Conservation (phyloP, 2,329 filamentous ascomycete species). For the Fusarium tupiense region DNA sequence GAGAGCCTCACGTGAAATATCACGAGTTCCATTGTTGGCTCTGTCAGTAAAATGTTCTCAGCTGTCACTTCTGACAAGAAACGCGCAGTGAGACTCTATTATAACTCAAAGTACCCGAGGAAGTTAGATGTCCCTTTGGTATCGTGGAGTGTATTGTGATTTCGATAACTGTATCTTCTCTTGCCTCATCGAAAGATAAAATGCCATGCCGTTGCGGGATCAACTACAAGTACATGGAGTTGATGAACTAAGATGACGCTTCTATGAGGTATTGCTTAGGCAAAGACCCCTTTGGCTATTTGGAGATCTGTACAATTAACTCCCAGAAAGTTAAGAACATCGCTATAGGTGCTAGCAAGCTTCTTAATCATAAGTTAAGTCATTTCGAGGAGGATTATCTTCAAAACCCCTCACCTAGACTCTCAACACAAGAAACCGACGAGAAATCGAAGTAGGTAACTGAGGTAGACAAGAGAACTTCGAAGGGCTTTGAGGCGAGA, state of each 20-base stretch:
- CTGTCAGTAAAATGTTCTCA: not conserved
- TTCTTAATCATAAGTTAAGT: not conserved
- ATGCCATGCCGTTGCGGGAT: rapidly evolving
- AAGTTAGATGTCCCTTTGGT: rapidly evolving
- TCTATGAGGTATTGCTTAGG: too few relatives aligned
- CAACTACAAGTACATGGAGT: rapidly evolving
- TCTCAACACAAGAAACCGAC: too few relatives aligned
- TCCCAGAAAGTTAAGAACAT: rapidly evolving
- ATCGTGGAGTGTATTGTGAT: too few relatives aligned
- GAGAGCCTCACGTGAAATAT: not conserved
- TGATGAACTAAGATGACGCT: not conserved
- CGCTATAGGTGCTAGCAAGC: not conserved
- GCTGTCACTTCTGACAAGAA: not conserved
- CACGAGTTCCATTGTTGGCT: not conserved
- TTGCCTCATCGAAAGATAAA: too few relatives aligned
- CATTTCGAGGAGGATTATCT: not conserved
- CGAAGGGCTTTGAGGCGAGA: not conserved
- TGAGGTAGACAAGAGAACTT: not conserved
- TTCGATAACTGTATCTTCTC: not conserved
- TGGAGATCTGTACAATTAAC: rapidly evolving
- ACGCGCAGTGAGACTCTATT: not conserved
- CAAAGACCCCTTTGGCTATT: too few relatives aligned
- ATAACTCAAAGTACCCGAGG: too few relatives aligned
- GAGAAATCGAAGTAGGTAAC: not conserved
- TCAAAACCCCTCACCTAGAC: not conserved